Evolutionary conservation across 2,329 filamentous ascomycete species (phyloP), one percentile per base, ranked within the genome.

Genomic region (Fusarium concolor): DNA sequence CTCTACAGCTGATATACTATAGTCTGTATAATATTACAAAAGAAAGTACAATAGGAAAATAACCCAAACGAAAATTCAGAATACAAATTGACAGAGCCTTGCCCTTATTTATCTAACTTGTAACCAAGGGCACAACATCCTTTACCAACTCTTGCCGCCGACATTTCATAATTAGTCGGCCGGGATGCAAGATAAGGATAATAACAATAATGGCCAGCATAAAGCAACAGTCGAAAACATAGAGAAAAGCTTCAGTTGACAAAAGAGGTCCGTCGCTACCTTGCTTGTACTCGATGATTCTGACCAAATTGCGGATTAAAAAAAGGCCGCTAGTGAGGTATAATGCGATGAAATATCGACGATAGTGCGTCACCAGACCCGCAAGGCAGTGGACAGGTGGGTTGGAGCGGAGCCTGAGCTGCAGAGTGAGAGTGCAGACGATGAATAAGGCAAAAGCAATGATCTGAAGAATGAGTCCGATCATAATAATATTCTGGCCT

Each of bases 361-460:
- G 33, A 18, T 37, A 37, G 33, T 37, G 17, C 33, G 33, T 37
- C 6, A 37, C 15, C 33, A 37, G 15, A 17, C 33, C 33, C 5
- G 33, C 33, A 18, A 37, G 9, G n/a, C 33, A 37, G 10, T 68
- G 60, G 83, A 87, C 75, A 86, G 52, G 39, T 15, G 59, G 39
- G 24, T 41, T 56, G n/a, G 63, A 58, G 35, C 15, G 15, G 10
- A 85, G 75, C 1, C 82, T 77, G 2, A 49, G 60, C 54, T 87
- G 82, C 69, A 86, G 85, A 0, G 81, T 65, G 2, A 77, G 65
- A 0, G 80, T 77, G 0, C 81, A 77, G 3, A 80, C 49, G 22
- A 56, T 18, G 11, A 56, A 61, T 17, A 61, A 12, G 6, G 18
- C 39, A 29, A 61, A 56, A 8, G 52, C 52, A 2, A 37, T 18